These are phyloP conservation scores for Chytriomyces confervae DNA, from an alignment of 192 early-diverging fungal genomes.

Conservation along the genomic window DNA sequence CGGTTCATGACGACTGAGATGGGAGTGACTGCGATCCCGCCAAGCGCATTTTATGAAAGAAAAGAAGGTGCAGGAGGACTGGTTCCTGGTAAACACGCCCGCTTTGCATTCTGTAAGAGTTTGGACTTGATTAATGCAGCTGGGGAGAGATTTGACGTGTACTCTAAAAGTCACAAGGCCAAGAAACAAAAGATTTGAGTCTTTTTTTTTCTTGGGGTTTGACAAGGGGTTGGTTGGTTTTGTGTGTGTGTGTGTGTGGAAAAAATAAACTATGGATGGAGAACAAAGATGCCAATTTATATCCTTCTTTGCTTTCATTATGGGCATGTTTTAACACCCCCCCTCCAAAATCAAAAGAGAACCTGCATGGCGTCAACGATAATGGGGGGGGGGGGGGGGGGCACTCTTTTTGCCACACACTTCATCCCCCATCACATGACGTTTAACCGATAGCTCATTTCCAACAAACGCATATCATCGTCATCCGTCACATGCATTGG, in stretches of 20 bases:
- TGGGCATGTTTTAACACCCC: too few species aligned
- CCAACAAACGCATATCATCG: not conserved
- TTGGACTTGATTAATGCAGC: slow-evolving; percentile 81
- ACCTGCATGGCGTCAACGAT: not conserved
- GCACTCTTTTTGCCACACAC: too few species aligned
- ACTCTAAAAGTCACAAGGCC: slow-evolving; percentile 27
- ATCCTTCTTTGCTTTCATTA: too few species aligned
- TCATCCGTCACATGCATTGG: not conserved
- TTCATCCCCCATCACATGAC: not conserved
- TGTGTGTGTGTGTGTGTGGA: not conserved
- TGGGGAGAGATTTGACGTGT: slow-evolving; percentile 62
- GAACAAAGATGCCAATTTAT: too few species aligned
- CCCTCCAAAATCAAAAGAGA: not conserved
- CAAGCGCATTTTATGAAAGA: slow-evolving; percentile 83
- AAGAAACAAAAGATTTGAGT: slow-evolving; percentile 12
- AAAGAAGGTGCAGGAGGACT: slow-evolving; percentile 24
- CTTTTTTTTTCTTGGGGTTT: slow-evolving; percentile 1
- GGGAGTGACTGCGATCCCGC: slow-evolving; percentile 91
- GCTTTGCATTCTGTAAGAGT: slow-evolving; percentile 95
- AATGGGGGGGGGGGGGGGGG: too few species aligned
- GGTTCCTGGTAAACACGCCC: slow-evolving; percentile 74
- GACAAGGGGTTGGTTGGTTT: not conserved
- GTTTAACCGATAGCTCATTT: not conserved
- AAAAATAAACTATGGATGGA: too few species aligned
- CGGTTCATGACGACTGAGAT: slow-evolving; percentile 86